Evolutionary conservation across 179 eudicot species (phyloP), one percentile per base, ranked within the genome.

Genomic region (Spergularia azorica): DNA sequence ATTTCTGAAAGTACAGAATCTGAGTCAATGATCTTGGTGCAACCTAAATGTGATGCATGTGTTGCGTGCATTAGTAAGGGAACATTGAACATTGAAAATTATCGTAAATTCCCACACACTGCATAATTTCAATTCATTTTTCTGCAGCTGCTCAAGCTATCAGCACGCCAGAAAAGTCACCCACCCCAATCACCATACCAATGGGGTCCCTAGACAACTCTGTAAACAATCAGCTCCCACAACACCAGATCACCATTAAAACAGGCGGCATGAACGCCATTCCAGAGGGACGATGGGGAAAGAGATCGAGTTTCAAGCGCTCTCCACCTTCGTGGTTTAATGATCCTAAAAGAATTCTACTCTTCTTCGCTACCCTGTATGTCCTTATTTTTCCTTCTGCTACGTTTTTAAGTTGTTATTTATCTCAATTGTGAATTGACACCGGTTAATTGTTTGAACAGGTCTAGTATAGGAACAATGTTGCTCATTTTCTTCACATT

Each of bases 351-450:
- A 86, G 85, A 81, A 86, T 95, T 70, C 79, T 92, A 57, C 67
- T 95, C 77, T 78, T 92, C 83, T 91, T 92, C 65, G 98, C 98
- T 73, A 92, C 97, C 39, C 71, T 95, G 98, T 95, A 82, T 84
- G 98, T 86, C 67, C 75, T 15, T 41, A 48, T 3, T 6, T 9
- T 50, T 43, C 2, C n/a, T 10, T 15, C 43, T 18, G 0, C 56
- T 10, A 21, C 13, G 14, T 39, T 38, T 63, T 36, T 63, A 32
- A 12, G 5, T 63, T 10, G 48, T 9, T 8, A 63, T 55, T 41
- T 5, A 13, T 21, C 6, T 21, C 50, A 10, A 62, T 48, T 16
- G 1, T 62, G 7, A 21, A 38, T 38, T 16, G 16, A 50, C 64
- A 16, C 13, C 2, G 4, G 68, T 21, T 6, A 58, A 64, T 26